Base-by-base conservation (phyloP, 2,329 filamentous ascomycete species). In the Talaromyces sp. region DNA sequence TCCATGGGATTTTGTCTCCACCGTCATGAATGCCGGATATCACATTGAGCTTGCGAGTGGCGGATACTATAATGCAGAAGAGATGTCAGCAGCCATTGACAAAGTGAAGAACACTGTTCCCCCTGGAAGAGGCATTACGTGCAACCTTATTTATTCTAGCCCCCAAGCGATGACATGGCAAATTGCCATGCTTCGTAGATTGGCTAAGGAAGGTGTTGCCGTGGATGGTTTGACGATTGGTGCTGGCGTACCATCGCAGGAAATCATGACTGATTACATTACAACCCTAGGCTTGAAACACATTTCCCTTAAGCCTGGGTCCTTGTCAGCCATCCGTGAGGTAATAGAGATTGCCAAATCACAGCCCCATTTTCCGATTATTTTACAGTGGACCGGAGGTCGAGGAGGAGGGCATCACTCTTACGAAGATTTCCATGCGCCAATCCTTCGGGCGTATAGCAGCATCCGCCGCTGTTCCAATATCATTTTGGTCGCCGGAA, bases 361-460 rank as follows among this genome's bases (percentile, higher is more conserved):
- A n/a, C 93, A 96, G 72, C 91, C 91, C 1, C 87, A 84, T 25
- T 96, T 96, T 80, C 92, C 92, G 15, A 84, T 96, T 52, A 85
- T 96, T 53, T 78, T 96, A 62, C 92, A 97, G 76, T 97, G 92
- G 92, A 97, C 92, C 61, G 92, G 92, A 70, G 92, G 92, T 36
- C 88, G 92, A 75, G 92, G 91, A 64, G 92, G 92, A 78, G 92
- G 92, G 56, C 92, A 96, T 74, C 92, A 97, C 77, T 96, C 91
- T 1, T 96, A 87, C 62, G 92, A 96, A 72, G 92, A 96, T 73
- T 96, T 96, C 81, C 91, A 96, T 74, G 86, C 92, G 69, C 92
- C 91, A 3, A 87, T 96, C 41, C 79, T 96, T 5, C 86, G 90
- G 67, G 95, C 96, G 89, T 97, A 97, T 72, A 84, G 86, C 64